Evolutionary conservation across 2,329 filamentous ascomycete species (phyloP), one percentile per base, ranked within the genome.

Genomic region (Penicillium sp.): DNA sequence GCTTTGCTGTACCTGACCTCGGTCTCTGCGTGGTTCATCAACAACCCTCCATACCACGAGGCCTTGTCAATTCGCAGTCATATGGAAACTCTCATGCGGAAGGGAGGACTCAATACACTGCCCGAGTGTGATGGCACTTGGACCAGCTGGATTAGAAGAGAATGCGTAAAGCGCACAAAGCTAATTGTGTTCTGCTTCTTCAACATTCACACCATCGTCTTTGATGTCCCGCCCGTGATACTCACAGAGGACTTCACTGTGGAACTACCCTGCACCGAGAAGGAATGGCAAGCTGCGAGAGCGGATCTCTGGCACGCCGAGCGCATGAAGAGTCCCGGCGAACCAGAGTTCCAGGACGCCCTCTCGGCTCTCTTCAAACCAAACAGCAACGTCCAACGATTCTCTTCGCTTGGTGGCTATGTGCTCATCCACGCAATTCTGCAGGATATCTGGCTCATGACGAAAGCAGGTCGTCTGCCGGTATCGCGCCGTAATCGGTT

Each of bases 171-270:
- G 45, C 61, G 69, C 8, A 70, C 67, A 9, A 71, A 66, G 22
- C 48, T 72, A 5, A 70, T 71, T n/a, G 65, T 68, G 0, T 67
- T 69, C 39, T 74, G 57, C 60, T 77, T 67, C 52, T 65, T 71
- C 27, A 70, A 68, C n/a, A 69, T 72, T 13, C 68, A 69, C 29
- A 72, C 69, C 4, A 71, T 71, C n/a, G 68, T 71, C 2, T 72
- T 71, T 13, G 69, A 72, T 34, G 50, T 71, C 2, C 66, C 69
- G 1, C 67, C 69, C 0, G 56, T 70, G 46, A 65, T 72, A 7
- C 55, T 71, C 7, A 67, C 67, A 0, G 70, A 71, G 45, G 70
- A 72, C 27, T 45, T 71, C 13, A 56, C 60, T 0, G 34, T 72
- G 22, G 67, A 71, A n/a, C 52, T 72, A 4, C 69, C 69, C 1